These are phyloP conservation scores for Chlorella sorokiniana DNA, from an alignment of 139 green algal species.

Conservation along the genomic window DNA sequence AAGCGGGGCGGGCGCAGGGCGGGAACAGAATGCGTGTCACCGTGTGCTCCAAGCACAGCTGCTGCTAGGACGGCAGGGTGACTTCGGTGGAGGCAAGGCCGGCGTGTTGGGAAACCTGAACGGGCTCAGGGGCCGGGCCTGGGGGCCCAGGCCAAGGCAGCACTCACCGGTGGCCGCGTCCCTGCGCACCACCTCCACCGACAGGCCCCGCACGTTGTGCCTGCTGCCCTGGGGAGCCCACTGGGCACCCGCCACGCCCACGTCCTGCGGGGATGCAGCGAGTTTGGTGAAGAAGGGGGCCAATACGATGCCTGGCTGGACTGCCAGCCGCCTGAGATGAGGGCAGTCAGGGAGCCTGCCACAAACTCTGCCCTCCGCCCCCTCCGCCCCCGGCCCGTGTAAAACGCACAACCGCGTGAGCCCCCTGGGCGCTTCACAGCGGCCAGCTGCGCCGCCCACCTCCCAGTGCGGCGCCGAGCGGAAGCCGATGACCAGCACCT, in stretches of 20 bases:
- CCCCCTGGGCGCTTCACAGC: neutral
- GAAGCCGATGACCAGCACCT: slow-evolving; percentile 38
- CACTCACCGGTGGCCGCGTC: slow-evolving; percentile 1
- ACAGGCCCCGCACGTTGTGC: slow-evolving; percentile 31
- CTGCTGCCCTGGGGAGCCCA: neutral
- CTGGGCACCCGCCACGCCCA: neutral
- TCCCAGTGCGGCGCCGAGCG: slow-evolving; percentile 39
- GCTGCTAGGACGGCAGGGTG: neutral
- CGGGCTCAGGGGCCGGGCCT: no score
- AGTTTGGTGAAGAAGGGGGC: neutral
- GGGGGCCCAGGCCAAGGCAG: no score
- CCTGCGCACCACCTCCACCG: slow-evolving; percentile 19
- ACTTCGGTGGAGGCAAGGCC: no score
- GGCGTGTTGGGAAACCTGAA: no score
- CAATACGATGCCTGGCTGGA: neutral
- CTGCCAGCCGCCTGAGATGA: no score
- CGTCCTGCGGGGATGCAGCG: slow-evolving; percentile 4
- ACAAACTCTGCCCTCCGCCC: no score
- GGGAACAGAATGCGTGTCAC: neutral
- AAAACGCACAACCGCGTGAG: neutral
- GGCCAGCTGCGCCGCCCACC: neutral
- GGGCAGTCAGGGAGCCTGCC: no score
- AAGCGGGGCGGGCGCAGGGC: neutral
- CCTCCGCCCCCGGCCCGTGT: no score
- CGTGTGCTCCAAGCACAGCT: neutral